A percentile compares a stretch with the other conserved stretches of the same genome.
These are phyloP conservation scores for Nicotiana obtusifolia DNA, from an alignment of 257 asterid genomes.

Conservation along the genomic window DNA sequence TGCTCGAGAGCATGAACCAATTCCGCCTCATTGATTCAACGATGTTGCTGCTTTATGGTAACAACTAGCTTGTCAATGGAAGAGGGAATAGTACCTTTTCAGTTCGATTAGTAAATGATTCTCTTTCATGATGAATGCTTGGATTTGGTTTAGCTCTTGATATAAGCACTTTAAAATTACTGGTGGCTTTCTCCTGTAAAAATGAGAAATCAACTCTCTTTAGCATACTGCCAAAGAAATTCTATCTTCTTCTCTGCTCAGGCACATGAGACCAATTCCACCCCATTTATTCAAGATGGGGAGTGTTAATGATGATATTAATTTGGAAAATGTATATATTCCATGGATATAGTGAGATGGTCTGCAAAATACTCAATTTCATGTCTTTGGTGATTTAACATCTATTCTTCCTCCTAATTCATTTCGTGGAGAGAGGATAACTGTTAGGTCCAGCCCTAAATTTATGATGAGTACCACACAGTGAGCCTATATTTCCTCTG, in stretches of 20 bases:
- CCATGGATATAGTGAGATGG: neutral
- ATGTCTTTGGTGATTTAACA: neutral
- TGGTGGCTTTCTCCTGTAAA: conserved; percentile 44
- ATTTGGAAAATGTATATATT: neutral
- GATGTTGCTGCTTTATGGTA: neutral
- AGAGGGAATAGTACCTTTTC: conserved; percentile 37
- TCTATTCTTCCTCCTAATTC: neutral
- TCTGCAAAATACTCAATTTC: neutral
- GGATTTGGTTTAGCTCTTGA: conserved; percentile 26
- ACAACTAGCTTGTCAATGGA: neutral
- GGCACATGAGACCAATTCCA: no score
- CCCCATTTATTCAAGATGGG: neutral
- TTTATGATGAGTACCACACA: neutral
- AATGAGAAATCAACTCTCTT: neutral
- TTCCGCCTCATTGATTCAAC: neutral
- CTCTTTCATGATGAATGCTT: conserved; percentile 21
- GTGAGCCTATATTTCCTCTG: neutral
- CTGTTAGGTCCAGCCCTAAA: neutral
- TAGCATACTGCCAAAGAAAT: no score
- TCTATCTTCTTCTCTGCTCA: no score
- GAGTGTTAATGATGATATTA: neutral
- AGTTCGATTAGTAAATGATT: conserved; percentile 23
- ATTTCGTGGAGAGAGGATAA: neutral
- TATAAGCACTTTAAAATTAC: conserved; percentile 20
- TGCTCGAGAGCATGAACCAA: neutral